Base-by-base conservation (phyloP, 345 rosid genomes). In the Mercurialis annua region DNA sequence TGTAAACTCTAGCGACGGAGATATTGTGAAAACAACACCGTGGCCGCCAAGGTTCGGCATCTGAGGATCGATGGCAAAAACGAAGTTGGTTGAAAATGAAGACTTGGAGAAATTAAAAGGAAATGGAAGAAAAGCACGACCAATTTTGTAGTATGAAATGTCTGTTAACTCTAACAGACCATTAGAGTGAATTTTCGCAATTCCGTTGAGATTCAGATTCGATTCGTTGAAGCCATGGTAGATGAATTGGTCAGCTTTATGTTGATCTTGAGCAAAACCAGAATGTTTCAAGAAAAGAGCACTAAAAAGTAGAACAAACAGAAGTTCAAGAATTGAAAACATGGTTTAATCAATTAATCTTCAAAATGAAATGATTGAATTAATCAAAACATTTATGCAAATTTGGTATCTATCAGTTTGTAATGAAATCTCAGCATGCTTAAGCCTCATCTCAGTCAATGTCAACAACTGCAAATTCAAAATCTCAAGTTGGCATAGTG, bases 81-180 rank as follows among this genome's bases (percentile, higher is more conserved):
- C 61, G 31, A 68, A 74, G 16, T 18, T 49, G 11, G 44, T 64
- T 17, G 73, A 74, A 58, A 74, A 69, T 16, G 44, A 40, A 40
- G 44, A 40, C 44, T 40, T 40, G 10, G 8, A 1, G 64, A 81
- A 81, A 3, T 64, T 23, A 0, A 82, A 27, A 16, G 86, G 82
- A 24, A 60, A 72, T 6, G 76, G 69, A 33, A 71, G 62, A 66
- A 85, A 82, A 65, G 85, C 89, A 68, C 69, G 82, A 26, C 82
- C 87, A 1, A 6, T 20, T 59, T 78, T 53, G 2, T 56, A 48
- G 60, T 71, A 30, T 1, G 83, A 71, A 38, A 66, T 73, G 70
- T 84, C 79, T 1, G 91, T 84, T 11, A 86, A 77, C 77, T 86
- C 78, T 73, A 82, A 72, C 5, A 84, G 79, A 16, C 88, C 88